phyloP scores from a whole-genome alignment of 2,329 filamentous ascomycete species.

The Calonectria leucothoes region DNA sequence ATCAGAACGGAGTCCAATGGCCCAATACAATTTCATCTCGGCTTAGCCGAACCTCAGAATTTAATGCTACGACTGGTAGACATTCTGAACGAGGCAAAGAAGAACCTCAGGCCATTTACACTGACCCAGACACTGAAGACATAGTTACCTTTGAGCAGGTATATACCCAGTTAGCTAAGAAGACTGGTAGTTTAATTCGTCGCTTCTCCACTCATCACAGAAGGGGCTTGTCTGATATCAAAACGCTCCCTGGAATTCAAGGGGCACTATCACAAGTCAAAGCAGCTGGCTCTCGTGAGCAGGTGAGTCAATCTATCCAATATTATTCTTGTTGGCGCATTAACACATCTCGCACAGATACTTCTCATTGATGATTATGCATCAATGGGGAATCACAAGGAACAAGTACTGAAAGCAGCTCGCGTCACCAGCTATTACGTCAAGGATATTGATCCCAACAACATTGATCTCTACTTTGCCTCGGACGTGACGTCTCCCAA shows the following conservation, averaged over 20 bases:
- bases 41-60: not conserved
- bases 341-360: not conserved
- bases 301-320: constrained; percentile 9
- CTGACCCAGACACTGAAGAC: too few species aligned
- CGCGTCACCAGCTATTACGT: constrained; percentile 14
- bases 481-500: not conserved
- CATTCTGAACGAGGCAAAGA: too few species aligned
- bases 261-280: constrained; percentile 1
- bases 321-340: too few species aligned
- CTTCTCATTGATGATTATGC: constrained; percentile 13
- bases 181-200: not conserved
- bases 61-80: too few species aligned
- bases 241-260: not conserved
- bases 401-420: not conserved
- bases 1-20: not conserved
- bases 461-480: constrained; percentile 4
- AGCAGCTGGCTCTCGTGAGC: not conserved
- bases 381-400: not conserved
- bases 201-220: not conserved
- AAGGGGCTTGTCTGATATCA: not conserved
- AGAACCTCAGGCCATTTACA: too few species aligned
- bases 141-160: not conserved
- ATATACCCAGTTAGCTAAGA: not conserved
- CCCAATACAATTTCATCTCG: not conserved
- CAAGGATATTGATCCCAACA: not conserved